Percentiles rank a stretch among this genome's conserved stretches.
These are phyloP conservation scores for Xylariaceae sp. DNA, from an alignment of 2,329 filamentous ascomycete species.

Conservation along the genomic window DNA sequence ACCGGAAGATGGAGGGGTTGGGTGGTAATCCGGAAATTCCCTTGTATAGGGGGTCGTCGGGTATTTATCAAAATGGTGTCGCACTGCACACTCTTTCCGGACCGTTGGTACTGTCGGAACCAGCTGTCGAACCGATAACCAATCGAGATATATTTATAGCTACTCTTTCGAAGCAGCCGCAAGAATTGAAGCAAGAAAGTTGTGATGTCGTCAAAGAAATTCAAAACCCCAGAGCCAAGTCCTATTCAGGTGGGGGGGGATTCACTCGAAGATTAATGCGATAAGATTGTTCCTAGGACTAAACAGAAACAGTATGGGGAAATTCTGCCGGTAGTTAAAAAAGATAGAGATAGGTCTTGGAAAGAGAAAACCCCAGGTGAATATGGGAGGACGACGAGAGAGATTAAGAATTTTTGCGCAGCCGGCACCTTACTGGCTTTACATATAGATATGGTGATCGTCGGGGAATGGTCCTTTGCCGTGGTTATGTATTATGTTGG, in stretches of 20 bases:
- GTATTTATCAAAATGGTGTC: slow-evolving; percentile 15
- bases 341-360: slow-evolving; percentile 11
- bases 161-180: slow-evolving; percentile 13
- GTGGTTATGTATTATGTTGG: slow-evolving; percentile 18
- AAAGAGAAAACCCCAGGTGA: slow-evolving; percentile 8
- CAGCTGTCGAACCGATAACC: too few relatives aligned
- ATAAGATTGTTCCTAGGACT: too few relatives aligned
- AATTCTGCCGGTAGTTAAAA: not conserved
- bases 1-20: slow-evolving; percentile 6
- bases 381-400: slow-evolving; percentile 10
- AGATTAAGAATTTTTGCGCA: too few relatives aligned
- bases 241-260: too few relatives aligned
- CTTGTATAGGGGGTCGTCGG: slow-evolving; percentile 8
- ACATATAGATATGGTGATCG: slow-evolving; percentile 16
- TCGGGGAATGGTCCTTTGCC: slow-evolving; percentile 16
- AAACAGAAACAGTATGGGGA: slow-evolving; percentile 6
- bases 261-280: too few relatives aligned
- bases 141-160: too few relatives aligned
- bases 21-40: slow-evolving; percentile 13
- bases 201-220: slow-evolving; percentile 4
- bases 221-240: too few relatives aligned
- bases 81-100: slow-evolving; percentile 23
- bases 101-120: slow-evolving; percentile 23
- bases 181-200: slow-evolving; percentile 9
- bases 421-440: too few relatives aligned